phyloP scores from a whole-genome alignment of 1,284 basidiomycete species.

The Melampsora larici-populina region DNA sequence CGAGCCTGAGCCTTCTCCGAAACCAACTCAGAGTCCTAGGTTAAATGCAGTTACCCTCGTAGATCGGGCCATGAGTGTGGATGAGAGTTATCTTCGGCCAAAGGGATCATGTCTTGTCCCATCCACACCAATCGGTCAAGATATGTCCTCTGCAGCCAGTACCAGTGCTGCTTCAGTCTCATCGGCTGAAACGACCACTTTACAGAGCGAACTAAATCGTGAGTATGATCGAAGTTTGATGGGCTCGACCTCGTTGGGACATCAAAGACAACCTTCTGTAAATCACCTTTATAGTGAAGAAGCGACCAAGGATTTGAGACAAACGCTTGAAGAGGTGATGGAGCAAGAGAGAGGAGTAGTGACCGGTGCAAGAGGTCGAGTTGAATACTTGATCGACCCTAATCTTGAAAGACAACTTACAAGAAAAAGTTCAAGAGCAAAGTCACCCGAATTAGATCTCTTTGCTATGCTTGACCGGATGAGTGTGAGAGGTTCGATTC shows the following conservation, averaged over 20 bases:
- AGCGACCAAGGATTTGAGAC: not conserved
- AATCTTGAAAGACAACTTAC: conserved; percentile 8
- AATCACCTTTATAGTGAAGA: conserved; percentile 12
- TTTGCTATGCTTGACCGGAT: conserved; percentile 43
- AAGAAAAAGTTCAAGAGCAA: conserved; percentile 5
- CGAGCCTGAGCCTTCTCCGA: not conserved
- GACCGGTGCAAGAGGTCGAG: not conserved
- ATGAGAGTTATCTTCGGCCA: not conserved
- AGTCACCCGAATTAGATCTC: conserved; percentile 37
- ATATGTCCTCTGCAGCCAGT: not conserved
- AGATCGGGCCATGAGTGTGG: conserved; percentile 32
- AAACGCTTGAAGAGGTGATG: not conserved
- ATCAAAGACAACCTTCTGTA: not conserved
- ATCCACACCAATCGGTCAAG: not conserved
- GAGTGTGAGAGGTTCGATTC: conserved; percentile 37
- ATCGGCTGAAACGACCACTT: conserved; percentile 19
- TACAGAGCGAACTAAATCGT: conserved; percentile 41
- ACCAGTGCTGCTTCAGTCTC: conserved; percentile 18
- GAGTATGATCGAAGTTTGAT: conserved; percentile 2
- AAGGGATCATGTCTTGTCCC: not conserved
- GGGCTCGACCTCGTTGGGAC: not conserved
- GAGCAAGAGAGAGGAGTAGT: not conserved
- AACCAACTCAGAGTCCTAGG: conserved; percentile 14
- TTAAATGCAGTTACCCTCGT: conserved; percentile 30
- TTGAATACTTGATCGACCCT: conserved; percentile 22